Evolutionary conservation across 495 filamentous ascomycete species (phyloP).

Genomic region (Hypoxylon intermedium): DNA sequence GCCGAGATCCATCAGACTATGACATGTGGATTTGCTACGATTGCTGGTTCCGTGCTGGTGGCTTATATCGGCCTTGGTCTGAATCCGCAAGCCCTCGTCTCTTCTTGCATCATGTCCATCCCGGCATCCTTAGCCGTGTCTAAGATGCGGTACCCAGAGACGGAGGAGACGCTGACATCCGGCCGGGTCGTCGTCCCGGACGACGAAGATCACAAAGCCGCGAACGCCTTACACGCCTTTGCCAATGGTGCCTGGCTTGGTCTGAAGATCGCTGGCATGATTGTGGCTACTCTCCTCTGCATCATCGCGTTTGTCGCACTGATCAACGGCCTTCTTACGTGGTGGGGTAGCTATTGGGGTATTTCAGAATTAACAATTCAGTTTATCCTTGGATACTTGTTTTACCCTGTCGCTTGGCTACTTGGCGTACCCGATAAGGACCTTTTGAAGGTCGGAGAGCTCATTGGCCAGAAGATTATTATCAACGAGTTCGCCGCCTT

Average conservation of each 20-base stretch:
- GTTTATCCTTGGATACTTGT: slow-evolving; percentile 80
- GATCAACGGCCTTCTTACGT: slow-evolving; percentile 77
- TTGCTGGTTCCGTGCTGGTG: slow-evolving; percentile 76
- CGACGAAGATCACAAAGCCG: slow-evolving; percentile 70
- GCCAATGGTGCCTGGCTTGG: slow-evolving; percentile 87
- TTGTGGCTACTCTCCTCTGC: slow-evolving; percentile 77
- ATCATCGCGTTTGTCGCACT: slow-evolving; percentile 83
- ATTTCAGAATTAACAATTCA: slow-evolving; percentile 76
- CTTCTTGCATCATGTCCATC: slow-evolving; percentile 92
- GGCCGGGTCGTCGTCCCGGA: slow-evolving; percentile 81
- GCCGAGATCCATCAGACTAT: slow-evolving; percentile 92
- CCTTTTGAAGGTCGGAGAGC: slow-evolving; percentile 73
- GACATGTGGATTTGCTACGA: slow-evolving; percentile 73
- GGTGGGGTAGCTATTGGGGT: slow-evolving; percentile 88
- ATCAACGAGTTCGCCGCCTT: slow-evolving; percentile 76
- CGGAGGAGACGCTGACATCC: slow-evolving; percentile 81
- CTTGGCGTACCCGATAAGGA: slow-evolving; percentile 81
- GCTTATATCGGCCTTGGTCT: slow-evolving; percentile 82
- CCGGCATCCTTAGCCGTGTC: slow-evolving; percentile 85
- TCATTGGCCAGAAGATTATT: slow-evolving; percentile 86
- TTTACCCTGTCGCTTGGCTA: slow-evolving; percentile 84
- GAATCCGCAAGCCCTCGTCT: slow-evolving; percentile 84
- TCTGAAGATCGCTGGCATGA: slow-evolving; percentile 88
- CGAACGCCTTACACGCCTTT: slow-evolving; percentile 85
- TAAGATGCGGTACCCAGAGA: slow-evolving; percentile 88